Base-by-base conservation (phyloP, 2,329 filamentous ascomycete species). In the Davidsoniella virescens region DNA sequence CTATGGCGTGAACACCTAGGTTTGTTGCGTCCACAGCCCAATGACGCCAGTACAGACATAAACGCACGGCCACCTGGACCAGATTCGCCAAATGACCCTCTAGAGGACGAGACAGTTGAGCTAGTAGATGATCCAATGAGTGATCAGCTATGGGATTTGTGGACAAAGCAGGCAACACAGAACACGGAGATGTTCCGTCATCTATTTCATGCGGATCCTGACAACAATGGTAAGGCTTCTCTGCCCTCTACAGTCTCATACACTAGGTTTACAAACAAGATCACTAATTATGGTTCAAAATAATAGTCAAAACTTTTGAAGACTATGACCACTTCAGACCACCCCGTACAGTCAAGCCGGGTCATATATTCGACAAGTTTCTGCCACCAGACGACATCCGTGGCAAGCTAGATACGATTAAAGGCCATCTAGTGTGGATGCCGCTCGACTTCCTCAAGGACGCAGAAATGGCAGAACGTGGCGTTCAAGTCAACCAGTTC, bases 391-490 rank as follows among this genome's bases (percentile, higher is more conserved):
- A 80, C 20, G 81, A 93, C 50, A 78, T 92, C 5, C 74, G 84
- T 14, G 63, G 72, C 56, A 87, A 90, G 63, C 68, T 96, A 46
- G 80, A 87, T 58, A 72, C 82, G 60, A 78, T 96, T 57, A 81
- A 79, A 66, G 90, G 90, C 0, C 90, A 96, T 67, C 64, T 96
- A 39, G 90, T 96, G 5, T 93, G 86, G 85, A 90, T 94, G 80
- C 87, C 87, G n/a, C 64, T 96, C 59, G 77, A 87, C 43, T 96
- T 94, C 62, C 65, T 96, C 60, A 72, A 76, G 58, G 80, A 94
- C 55, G 87, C 81, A 0, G 74, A 85, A 58, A 93, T 96, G 87
- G 88, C 88, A 0, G 88, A 95, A 67, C 77, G 75, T 59, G 88
- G 90, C 0, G 60, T 96, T 64, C 81, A 87, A 65, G 78, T 96